Percentiles rank a stretch among this genome's conserved stretches.
Evolutionary conservation across 768 basidiomycete species (phyloP).

Genomic region (Cyclocybe aegerita): DNA sequence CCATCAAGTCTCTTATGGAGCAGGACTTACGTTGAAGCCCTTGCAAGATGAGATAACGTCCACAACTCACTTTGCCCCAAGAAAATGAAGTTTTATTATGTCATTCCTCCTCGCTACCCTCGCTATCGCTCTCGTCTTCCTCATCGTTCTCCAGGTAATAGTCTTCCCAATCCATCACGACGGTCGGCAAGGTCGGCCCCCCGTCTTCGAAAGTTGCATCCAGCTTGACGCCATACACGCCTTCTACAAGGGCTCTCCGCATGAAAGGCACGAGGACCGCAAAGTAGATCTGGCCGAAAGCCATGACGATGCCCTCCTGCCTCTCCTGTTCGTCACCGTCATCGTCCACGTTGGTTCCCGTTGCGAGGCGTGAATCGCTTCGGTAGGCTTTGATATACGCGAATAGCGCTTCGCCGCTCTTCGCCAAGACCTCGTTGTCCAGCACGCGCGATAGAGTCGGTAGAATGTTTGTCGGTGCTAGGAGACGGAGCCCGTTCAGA

Average conservation of each 20-base stretch:
- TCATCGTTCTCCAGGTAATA: constrained; percentile 20
- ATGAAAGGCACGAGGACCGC: constrained; percentile 70
- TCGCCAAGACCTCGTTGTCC: constrained; percentile 46
- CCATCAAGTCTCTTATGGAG: no score
- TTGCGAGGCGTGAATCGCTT: constrained; percentile 1
- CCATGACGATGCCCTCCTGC: constrained; percentile 37
- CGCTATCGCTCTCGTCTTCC: constrained; percentile 10
- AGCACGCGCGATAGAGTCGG: constrained; percentile 47
- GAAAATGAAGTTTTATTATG: background rate
- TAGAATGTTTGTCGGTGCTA: constrained; percentile 69
- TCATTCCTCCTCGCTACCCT: constrained; percentile 7
- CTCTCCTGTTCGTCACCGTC: constrained; percentile 19
- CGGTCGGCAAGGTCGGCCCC: constrained; percentile 18
- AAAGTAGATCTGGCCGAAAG: constrained; percentile 58
- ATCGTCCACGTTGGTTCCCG: constrained; percentile 10
- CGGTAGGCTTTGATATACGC: constrained; percentile 37
- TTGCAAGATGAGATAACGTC: no score
- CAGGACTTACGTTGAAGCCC: no score
- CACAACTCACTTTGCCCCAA: no score
- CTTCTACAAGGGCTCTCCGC: constrained; percentile 66
- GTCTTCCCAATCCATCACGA: constrained; percentile 35
- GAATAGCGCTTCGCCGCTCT: constrained; percentile 44
- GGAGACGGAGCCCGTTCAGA: constrained; percentile 78
- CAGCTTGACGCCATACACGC: constrained; percentile 58
- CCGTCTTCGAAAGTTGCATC: constrained; percentile 20